Evolutionary conservation across 495 filamentous ascomycete genomes (phyloP).

Genomic region (Platismatia glauca): DNA sequence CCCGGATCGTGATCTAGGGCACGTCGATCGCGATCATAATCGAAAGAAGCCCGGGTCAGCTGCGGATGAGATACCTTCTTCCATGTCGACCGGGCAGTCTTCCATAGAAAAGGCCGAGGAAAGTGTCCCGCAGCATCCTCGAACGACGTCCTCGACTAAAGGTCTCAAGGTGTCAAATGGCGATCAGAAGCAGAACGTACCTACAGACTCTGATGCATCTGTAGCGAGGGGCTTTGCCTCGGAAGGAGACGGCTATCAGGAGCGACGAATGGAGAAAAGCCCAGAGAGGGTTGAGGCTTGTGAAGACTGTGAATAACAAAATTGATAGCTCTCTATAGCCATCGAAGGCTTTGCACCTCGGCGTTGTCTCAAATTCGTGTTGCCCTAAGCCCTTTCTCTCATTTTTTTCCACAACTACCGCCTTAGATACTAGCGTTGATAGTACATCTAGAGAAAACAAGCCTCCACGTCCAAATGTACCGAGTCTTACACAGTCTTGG

Average conservation of each 20-base stretch:
- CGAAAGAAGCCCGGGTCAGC: neutral
- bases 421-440: neutral
- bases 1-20: slow-evolving; percentile 67
- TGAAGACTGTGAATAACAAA: slow-evolving; percentile 1
- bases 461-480: neutral
- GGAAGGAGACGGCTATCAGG: neutral
- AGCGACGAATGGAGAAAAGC: neutral
- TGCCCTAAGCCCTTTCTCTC: neutral
- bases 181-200: neutral
- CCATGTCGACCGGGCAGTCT: neutral
- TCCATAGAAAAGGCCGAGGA: neutral
- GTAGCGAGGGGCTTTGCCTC: neutral
- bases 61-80: neutral
- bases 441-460: neutral
- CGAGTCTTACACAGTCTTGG: neutral
- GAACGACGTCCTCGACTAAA: neutral
- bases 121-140: neutral
- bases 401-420: neutral
- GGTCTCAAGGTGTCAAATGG: neutral
- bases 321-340: neutral
- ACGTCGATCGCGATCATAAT: slow-evolving; percentile 48
- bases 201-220: slow-evolving; percentile 1
- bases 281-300: neutral
- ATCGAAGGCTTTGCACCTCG: neutral
- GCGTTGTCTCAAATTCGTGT: no score